Percentiles rank a stretch among this genome's conserved stretches.
Evolutionary conservation across 805 yeast genomes (phyloP).

Genomic region (Jamesozyma gamospora): DNA sequence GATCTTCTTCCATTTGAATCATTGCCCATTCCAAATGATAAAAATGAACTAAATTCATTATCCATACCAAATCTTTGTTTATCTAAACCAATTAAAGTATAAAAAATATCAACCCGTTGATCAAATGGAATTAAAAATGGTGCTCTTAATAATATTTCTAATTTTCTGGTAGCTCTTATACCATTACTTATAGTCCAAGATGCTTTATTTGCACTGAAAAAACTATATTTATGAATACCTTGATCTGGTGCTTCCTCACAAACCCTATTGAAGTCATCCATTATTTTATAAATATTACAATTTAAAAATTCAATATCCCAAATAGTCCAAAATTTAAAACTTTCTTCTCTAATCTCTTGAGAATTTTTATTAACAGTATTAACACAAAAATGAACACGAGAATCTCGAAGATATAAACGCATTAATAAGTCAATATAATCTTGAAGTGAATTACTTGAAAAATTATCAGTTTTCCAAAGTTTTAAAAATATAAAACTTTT

Average conservation of each 20-base stretch:
- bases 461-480: conserved; percentile 13
- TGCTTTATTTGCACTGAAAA: conserved; percentile 1
- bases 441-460: conserved; percentile 1
- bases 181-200: conserved; percentile 3
- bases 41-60: conserved; percentile 3
- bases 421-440: conserved; percentile 14
- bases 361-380: background rate
- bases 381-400: conserved; percentile 6
- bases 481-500: conserved; percentile 16
- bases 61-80: conserved; percentile 21
- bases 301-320: conserved; percentile 16
- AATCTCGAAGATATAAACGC: conserved; percentile 24
- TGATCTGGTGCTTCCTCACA: background rate
- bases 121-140: conserved; percentile 79
- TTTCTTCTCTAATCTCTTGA: background rate
- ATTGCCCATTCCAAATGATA: background rate
- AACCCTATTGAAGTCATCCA: conserved; percentile 1
- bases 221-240: background rate
- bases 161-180: conserved; percentile 24
- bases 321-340: conserved; percentile 5
- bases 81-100: conserved; percentile 50
- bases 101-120: conserved; percentile 64
- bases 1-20: conserved; percentile 7
- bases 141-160: conserved; percentile 46
- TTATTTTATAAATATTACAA: conserved; percentile 12